Conservation (phyloP, 306 rosid genomes). For the Corylus avellana region DNA sequence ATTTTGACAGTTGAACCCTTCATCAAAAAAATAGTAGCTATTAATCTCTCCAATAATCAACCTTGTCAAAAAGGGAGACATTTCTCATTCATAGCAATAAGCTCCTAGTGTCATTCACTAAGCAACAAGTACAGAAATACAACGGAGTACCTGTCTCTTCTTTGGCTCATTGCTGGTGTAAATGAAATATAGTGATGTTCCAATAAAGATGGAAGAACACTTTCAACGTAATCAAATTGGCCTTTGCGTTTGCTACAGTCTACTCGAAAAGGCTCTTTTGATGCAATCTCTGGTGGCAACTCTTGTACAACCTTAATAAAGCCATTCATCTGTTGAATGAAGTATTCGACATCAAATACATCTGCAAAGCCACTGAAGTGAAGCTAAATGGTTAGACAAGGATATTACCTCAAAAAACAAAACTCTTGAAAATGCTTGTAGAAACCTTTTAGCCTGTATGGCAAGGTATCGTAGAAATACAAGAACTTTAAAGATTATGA, state of each 20-base stretch:
- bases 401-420: not conserved
- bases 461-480: not conserved
- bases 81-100: not conserved
- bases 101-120: not conserved
- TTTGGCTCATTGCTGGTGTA: slow-evolving; percentile 92
- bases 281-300: slow-evolving; percentile 65
- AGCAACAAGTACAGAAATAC: not conserved
- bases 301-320: slow-evolving; percentile 70
- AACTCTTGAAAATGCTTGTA: not conserved
- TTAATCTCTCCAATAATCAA: not conserved
- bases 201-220: slow-evolving; percentile 71
- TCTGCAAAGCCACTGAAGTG: slow-evolving; percentile 83
- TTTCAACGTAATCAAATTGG: slow-evolving; percentile 84
- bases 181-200: slow-evolving; percentile 78
- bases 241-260: slow-evolving; percentile 95
- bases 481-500: not conserved
- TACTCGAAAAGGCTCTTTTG: slow-evolving; percentile 70
- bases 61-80: not conserved
- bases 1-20: not conserved
- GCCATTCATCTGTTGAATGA: slow-evolving; percentile 66
- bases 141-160: slow-evolving; percentile 79
- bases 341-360: slow-evolving; percentile 83
- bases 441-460: not conserved
- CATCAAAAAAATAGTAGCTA: not conserved
- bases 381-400: slow-evolving; percentile 27